Evolutionary conservation across 768 basidiomycete species (phyloP).

Genomic region (Pulveroboletus sp.): DNA sequence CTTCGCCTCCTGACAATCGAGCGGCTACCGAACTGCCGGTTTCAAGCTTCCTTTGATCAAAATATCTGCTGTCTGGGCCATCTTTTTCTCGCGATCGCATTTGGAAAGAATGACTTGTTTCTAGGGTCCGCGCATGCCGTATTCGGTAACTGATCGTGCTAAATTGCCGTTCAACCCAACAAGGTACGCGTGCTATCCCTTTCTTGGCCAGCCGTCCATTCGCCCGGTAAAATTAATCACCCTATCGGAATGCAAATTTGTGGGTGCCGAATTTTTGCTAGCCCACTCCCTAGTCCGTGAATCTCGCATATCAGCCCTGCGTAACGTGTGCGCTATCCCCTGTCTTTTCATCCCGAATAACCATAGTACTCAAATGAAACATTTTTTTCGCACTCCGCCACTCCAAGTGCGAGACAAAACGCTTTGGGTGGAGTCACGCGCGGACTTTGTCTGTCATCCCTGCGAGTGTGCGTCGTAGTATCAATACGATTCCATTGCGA

Average conservation of each 20-base stretch:
- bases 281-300: conserved; percentile 20
- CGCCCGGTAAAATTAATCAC: conserved; percentile 18
- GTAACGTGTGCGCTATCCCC: neutral
- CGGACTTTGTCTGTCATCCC: conserved; percentile 15
- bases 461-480: neutral
- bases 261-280: conserved; percentile 5
- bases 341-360: conserved; percentile 1
- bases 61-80: conserved; percentile 27
- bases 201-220: conserved; percentile 11
- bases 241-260: conserved; percentile 29
- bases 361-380: conserved; percentile 6
- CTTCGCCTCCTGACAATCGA: conserved; percentile 32
- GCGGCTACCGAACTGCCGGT: conserved; percentile 28
- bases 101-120: conserved; percentile 23
- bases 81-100: conserved; percentile 27
- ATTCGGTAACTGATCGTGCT: conserved; percentile 23
- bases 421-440: conserved; percentile 1
- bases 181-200: conserved; percentile 25
- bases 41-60: conserved; percentile 27
- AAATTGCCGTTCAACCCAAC: conserved; percentile 23
- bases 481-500: conserved; percentile 6
- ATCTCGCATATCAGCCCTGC: conserved; percentile 24
- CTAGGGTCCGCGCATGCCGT: conserved; percentile 31
- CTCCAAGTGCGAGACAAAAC: neutral
- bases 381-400: conserved; percentile 16